phyloP scores from a whole-genome alignment of 306 rosid species.

The Fragaria iinumae region DNA sequence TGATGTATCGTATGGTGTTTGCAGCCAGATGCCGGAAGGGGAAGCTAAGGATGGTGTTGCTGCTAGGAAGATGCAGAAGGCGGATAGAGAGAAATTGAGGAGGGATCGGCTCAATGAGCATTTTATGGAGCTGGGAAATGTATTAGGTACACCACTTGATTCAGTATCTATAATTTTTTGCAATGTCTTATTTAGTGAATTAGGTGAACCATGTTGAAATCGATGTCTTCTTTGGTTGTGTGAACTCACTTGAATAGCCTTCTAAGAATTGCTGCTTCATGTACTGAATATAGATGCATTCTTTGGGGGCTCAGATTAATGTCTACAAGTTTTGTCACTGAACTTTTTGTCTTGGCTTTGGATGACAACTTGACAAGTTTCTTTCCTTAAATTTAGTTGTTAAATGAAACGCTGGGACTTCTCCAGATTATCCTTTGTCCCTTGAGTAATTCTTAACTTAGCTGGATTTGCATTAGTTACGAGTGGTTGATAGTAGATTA shows the following conservation, averaged over 20 bases:
- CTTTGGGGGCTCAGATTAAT: neutral
- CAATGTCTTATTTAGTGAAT: neutral
- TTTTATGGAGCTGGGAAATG: slow-evolving; percentile 62
- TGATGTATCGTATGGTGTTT: slow-evolving; percentile 6
- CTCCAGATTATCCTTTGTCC: neutral
- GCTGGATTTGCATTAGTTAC: neutral
- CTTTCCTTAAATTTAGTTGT: neutral
- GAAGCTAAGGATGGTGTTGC: slow-evolving; percentile 57
- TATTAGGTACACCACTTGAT: slow-evolving; percentile 45
- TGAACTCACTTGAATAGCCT: slow-evolving; percentile 4
- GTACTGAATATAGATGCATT: neutral
- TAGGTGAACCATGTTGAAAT: neutral
- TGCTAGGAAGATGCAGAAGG: slow-evolving; percentile 79
- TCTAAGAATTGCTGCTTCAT: neutral
- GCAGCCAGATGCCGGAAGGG: slow-evolving; percentile 51
- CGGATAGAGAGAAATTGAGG: slow-evolving; percentile 84
- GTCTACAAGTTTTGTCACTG: neutral
- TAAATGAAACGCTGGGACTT: neutral
- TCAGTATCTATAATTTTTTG: no score
- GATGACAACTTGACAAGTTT: neutral
- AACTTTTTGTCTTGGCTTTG: neutral
- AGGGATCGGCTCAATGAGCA: slow-evolving; percentile 82
- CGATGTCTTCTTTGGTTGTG: neutral
- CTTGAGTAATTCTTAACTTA: neutral
- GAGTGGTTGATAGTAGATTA: neutral